Conservation (phyloP, 2,329 filamentous ascomycete genomes). For the Aspergillus caelatus region DNA sequence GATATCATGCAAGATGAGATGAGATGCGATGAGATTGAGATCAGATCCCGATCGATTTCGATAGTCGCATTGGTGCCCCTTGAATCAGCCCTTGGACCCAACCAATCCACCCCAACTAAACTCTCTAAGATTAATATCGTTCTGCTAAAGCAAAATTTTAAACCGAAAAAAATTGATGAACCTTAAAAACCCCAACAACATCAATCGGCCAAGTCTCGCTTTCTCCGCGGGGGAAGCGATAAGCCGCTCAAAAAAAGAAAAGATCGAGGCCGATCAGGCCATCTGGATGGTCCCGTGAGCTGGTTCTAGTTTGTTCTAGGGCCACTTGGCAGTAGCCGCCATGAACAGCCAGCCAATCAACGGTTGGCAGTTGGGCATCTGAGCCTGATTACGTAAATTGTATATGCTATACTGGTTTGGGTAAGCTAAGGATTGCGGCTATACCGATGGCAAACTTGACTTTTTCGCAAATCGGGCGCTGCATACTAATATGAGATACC, state of each 20-base stretch:
- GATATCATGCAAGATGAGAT: constrained; percentile 12
- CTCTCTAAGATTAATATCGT: background rate
- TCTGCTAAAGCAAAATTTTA: background rate
- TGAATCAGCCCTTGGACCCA: background rate
- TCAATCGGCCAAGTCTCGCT: background rate
- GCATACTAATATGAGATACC: background rate
- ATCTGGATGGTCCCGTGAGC: constrained; percentile 7
- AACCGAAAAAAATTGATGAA: background rate
- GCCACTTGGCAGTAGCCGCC: background rate
- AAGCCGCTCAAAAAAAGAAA: background rate
- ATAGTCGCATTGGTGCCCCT: background rate
- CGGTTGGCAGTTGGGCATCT: too few species aligned
- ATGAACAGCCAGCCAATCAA: background rate
- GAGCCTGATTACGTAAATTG: constrained; percentile 1
- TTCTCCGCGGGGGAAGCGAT: background rate
- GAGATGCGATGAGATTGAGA: constrained; percentile 10
- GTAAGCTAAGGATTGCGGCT: background rate
- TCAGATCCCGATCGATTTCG: constrained; percentile 9
- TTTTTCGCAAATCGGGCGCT: background rate
- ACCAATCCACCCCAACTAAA: background rate
- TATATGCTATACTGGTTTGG: constrained; percentile 6
- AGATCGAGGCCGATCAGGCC: constrained; percentile 2
- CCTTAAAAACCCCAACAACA: background rate
- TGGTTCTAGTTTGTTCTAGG: constrained; percentile 19
- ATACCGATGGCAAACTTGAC: background rate